These are phyloP conservation scores for Cyclocybe aegerita DNA, from an alignment of 768 basidiomycete genomes.

Conservation along the genomic window DNA sequence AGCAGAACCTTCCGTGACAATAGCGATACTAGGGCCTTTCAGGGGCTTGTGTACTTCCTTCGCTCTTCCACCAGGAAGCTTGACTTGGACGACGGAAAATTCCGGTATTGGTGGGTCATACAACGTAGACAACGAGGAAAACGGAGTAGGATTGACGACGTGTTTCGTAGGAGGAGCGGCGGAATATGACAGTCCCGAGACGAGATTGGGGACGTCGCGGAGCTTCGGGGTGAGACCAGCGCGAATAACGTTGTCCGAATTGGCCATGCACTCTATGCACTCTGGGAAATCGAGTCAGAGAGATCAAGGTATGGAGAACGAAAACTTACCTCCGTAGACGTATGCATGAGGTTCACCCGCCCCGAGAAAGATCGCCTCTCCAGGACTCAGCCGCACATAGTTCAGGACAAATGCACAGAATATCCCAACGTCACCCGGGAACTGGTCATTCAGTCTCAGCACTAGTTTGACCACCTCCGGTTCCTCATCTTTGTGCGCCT, in stretches of 20 bases:
- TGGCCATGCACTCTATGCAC: constrained; percentile 99
- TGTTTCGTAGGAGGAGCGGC: constrained; percentile 70
- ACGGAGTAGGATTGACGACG: constrained; percentile 59
- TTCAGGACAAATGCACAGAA: constrained; percentile 92
- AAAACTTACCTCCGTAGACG: constrained; percentile 76
- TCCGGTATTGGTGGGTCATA: constrained; percentile 95
- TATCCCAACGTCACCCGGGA: constrained; percentile 90
- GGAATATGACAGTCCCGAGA: constrained; percentile 83
- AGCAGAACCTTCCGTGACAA: constrained; percentile 73
- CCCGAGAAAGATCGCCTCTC: constrained; percentile 92
- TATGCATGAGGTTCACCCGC: constrained; percentile 99
- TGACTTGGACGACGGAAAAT: constrained; percentile 79
- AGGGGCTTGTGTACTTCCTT: constrained; percentile 52
- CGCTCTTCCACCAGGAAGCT: constrained; percentile 48
- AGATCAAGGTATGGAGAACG: constrained; percentile 3
- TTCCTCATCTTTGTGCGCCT: constrained; percentile 36
- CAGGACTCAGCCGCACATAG: constrained; percentile 72
- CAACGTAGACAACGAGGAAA: constrained; percentile 39
- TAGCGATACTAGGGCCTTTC: constrained; percentile 81
- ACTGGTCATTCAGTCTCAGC: constrained; percentile 63
- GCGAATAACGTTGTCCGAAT: constrained; percentile 98
- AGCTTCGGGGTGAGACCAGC: constrained; percentile 97
- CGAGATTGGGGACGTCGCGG: constrained; percentile 89
- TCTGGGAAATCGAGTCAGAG: constrained; percentile 45
- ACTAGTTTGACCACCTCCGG: constrained; percentile 61